phyloP scores from a whole-genome alignment of 305 asterid species.

The Striga hermonthica region DNA sequence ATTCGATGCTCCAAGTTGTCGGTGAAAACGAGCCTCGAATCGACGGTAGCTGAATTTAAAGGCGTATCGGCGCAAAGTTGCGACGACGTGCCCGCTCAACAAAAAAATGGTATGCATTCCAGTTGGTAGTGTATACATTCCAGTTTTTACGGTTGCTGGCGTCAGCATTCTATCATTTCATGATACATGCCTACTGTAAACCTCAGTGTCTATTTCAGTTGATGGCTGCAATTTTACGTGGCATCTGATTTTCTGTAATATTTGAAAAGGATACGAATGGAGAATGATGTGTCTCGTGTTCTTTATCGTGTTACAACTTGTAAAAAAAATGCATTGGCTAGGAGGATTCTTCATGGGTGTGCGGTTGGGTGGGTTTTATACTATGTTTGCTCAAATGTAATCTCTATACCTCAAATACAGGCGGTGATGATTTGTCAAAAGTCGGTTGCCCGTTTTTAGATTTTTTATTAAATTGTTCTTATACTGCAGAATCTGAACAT shows the following conservation, averaged over 20 bases:
- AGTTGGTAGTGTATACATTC: slow-evolving; percentile 1
- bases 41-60: slow-evolving; percentile 55
- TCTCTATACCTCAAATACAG: neutral
- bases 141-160: slow-evolving; percentile 1
- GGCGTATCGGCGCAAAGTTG: slow-evolving; percentile 48
- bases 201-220: neutral
- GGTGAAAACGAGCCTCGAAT: slow-evolving; percentile 48
- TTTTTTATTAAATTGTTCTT: slow-evolving; percentile 10
- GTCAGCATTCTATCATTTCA: neutral
- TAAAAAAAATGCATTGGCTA: neutral
- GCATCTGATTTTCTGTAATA: neutral
- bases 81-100: slow-evolving; percentile 66
- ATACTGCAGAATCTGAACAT: slow-evolving; percentile 21
- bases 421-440: slow-evolving; percentile 11
- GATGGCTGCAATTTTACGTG: neutral
- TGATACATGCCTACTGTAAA: neutral
- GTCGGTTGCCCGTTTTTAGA: neutral
- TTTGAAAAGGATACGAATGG: slow-evolving; percentile 2
- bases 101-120: no score
- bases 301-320: neutral
- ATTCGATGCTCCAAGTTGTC: slow-evolving; percentile 56
- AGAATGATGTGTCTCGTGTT: neutral
- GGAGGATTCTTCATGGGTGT: neutral
- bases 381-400: neutral
- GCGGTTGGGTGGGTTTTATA: neutral